A percentile compares a stretch with the other conserved stretches of the same genome.
Evolutionary conservation across 1,284 basidiomycete species (phyloP).

Genomic region (Amylostereum chailletii): DNA sequence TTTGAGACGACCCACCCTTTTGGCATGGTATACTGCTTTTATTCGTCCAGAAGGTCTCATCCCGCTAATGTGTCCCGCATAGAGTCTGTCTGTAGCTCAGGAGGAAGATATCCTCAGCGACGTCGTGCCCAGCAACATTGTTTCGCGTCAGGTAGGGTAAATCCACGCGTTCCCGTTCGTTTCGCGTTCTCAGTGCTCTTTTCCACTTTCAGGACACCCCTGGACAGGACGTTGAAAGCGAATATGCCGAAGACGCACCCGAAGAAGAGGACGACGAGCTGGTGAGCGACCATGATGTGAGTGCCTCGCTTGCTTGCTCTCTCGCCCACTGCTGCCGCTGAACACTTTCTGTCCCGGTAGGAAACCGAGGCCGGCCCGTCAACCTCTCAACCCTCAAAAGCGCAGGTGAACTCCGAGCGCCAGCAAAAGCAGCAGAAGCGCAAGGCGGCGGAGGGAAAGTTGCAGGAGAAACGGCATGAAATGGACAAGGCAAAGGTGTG

Average conservation of each 20-base stretch:
- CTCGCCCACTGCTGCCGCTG: conserved; percentile 8
- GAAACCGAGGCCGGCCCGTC: conserved; percentile 23
- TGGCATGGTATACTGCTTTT: too few relatives aligned
- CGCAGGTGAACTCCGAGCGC: conserved; percentile 30
- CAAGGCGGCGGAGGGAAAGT: conserved; percentile 59
- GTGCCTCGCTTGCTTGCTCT: conserved; percentile 20
- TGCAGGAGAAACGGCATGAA: conserved; percentile 61
- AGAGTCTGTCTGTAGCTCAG: conserved; percentile 17
- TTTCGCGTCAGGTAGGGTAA: conserved; percentile 61
- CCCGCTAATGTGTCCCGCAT: neutral
- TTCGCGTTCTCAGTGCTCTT: neutral
- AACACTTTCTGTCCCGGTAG: conserved; percentile 12
- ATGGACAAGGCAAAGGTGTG: conserved; percentile 79
- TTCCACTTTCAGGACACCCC: conserved; percentile 49
- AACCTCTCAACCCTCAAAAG: conserved; percentile 17
- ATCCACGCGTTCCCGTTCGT: conserved; percentile 1
- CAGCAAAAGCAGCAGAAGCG: conserved; percentile 54
- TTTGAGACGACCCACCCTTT: too few relatives aligned
- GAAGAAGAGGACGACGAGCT: conserved; percentile 55
- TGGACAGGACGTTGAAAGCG: conserved; percentile 57
- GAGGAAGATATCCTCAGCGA: conserved; percentile 78
- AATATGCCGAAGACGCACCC: conserved; percentile 40
- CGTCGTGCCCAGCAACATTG: conserved; percentile 74
- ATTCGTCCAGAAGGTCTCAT: too few relatives aligned
- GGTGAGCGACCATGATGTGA: conserved; percentile 47